A percentile compares a stretch with the other conserved stretches of the same genome.
Conservation (phyloP, 2,329 filamentous ascomycete species). For the Clonostachys rhizophaga region DNA sequence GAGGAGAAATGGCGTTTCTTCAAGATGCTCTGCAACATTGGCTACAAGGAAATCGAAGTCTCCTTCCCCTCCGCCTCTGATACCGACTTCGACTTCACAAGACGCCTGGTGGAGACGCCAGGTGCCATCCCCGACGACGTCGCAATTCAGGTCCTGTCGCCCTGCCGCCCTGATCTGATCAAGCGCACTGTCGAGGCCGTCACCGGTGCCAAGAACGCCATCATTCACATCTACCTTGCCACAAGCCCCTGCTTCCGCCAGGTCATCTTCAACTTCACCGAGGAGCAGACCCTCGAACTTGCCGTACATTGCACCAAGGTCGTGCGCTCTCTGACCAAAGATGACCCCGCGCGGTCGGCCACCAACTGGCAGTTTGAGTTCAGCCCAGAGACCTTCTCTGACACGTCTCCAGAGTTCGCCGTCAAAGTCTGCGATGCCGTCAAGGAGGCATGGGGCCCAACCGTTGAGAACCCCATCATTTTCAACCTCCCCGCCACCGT, state of each 20-base stretch:
- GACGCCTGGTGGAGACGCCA: conserved; percentile 79
- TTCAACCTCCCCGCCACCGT: conserved; percentile 97
- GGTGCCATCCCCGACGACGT: conserved; percentile 84
- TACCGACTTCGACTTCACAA: conserved; percentile 94
- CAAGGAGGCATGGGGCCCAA: conserved; percentile 88
- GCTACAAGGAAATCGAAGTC: conserved; percentile 97
- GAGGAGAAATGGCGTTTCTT: conserved; percentile 96
- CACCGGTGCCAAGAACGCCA: conserved; percentile 84
- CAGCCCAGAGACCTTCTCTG: conserved; percentile 85
- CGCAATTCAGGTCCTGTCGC: conserved; percentile 85
- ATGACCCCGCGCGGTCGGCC: conserved; percentile 50
- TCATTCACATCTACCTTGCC: conserved; percentile 93
- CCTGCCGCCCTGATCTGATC: conserved; percentile 89
- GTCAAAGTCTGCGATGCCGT: conserved; percentile 86
- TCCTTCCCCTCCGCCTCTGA: conserved; percentile 93
- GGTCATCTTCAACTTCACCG: conserved; percentile 83
- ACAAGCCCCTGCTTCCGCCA: conserved; percentile 94
- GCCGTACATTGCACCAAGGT: conserved; percentile 84
- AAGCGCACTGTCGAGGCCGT: conserved; percentile 83
- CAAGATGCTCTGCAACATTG: conserved; percentile 85
- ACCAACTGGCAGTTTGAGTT: conserved; percentile 79
- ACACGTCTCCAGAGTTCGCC: conserved; percentile 79
- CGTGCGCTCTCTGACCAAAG: conserved; percentile 86
- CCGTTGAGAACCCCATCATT: conserved; percentile 76
- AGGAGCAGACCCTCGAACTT: conserved; percentile 75